A percentile compares a stretch with the other conserved stretches of the same genome.
phyloP scores from a whole-genome alignment of 2,329 filamentous ascomycete genomes.

The Penicillium sp. region DNA sequence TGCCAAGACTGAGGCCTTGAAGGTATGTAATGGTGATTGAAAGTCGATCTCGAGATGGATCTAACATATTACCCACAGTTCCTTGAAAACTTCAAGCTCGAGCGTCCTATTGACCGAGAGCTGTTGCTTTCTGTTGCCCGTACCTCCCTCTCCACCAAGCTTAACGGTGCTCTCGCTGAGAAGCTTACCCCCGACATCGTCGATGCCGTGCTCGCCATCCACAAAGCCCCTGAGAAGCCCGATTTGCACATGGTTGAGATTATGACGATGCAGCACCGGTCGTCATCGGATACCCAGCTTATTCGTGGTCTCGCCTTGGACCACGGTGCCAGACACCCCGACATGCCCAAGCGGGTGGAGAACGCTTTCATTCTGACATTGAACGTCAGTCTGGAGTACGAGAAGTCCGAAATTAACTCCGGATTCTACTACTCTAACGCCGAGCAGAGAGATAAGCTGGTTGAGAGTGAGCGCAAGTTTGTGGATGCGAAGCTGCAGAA shows the following conservation, averaged over 20 bases:
- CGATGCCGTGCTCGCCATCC: conserved; percentile 92
- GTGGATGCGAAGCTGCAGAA: conserved; percentile 96
- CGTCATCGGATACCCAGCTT: conserved; percentile 91
- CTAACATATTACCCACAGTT: conserved; percentile 58
- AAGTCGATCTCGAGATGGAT: background rate
- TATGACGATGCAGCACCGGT: conserved; percentile 99
- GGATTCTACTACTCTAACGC: conserved; percentile 98
- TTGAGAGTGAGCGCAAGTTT: conserved; percentile 93
- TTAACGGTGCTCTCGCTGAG: conserved; percentile 83
- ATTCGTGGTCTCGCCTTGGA: conserved; percentile 91
- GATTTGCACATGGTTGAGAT: conserved; percentile 99
- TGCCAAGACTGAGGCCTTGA: conserved; percentile 87
- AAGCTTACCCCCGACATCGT: conserved; percentile 94
- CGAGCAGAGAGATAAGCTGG: conserved; percentile 94
- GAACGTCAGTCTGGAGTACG: conserved; percentile 96
- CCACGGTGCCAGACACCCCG: conserved; percentile 92
- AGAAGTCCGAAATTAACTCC: conserved; percentile 99
- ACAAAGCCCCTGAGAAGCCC: conserved; percentile 84
- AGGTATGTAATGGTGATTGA: conserved; percentile 53
- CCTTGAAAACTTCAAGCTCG: conserved; percentile 88
- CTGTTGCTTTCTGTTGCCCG: conserved; percentile 88
- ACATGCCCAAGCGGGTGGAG: conserved; percentile 96
- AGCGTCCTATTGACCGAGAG: conserved; percentile 86
- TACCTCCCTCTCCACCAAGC: conserved; percentile 92
- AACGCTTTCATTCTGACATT: conserved; percentile 94